Conservation (phyloP, 305 asterid species). For the Solanum hybrid region DNA sequence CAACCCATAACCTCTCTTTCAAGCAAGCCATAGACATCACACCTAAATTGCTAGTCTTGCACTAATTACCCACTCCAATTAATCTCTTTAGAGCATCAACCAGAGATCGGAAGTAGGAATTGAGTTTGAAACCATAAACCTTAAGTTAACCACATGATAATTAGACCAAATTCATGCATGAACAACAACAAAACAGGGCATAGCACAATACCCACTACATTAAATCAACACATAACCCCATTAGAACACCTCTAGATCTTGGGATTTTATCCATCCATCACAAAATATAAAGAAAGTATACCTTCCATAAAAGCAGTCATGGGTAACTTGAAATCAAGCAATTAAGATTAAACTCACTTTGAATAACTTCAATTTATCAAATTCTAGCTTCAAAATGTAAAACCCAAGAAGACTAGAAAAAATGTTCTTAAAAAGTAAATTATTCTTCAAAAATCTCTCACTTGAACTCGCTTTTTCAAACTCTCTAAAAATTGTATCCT, state of each 20-base stretch:
- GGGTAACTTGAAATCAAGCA: neutral
- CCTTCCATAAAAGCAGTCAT: neutral
- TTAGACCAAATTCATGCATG: neutral
- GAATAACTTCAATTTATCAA: too few species aligned
- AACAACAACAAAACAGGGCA: neutral
- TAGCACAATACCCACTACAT: neutral
- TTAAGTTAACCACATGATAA: neutral
- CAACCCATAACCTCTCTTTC: neutral
- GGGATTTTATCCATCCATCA: neutral
- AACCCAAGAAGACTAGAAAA: neutral
- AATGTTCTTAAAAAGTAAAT: neutral
- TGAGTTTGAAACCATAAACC: neutral
- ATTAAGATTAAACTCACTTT: neutral
- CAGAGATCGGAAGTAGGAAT: neutral
- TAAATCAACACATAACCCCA: too few species aligned
- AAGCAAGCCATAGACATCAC: neutral
- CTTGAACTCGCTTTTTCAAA: neutral
- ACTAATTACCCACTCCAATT: neutral
- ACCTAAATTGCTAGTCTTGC: too few species aligned
- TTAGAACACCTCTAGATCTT: neutral
- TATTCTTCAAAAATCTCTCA: neutral
- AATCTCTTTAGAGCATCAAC: neutral
- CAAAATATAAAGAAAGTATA: neutral
- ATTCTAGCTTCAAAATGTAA: neutral
- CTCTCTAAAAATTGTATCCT: neutral